Conservation (phyloP, 2,329 filamentous ascomycete genomes). For the Aspergillus fijiensis region DNA sequence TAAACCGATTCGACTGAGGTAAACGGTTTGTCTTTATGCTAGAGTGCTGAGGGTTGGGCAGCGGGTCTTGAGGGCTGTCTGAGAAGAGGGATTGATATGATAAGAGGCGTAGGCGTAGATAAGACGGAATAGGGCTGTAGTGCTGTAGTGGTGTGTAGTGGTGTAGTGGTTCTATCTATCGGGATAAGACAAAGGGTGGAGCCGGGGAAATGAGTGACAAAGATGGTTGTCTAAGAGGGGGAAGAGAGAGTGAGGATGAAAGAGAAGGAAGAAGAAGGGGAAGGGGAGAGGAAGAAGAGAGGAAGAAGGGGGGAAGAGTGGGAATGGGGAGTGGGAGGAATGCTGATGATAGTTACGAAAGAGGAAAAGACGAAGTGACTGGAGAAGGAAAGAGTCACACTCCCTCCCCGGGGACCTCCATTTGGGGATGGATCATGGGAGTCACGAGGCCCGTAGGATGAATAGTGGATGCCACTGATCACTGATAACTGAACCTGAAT, state of each 20-base stretch:
- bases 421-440: constrained; percentile 1
- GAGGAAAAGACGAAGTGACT: no score
- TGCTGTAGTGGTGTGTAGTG: neutral
- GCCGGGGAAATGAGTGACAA: neutral
- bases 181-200: neutral
- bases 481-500: no score
- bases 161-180: neutral
- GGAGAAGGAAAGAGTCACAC: constrained; percentile 16
- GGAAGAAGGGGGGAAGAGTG: neutral
- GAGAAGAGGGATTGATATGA: constrained; percentile 6
- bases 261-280: neutral
- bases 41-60: neutral
- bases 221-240: neutral
- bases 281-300: neutral
- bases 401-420: neutral
- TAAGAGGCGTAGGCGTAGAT: constrained; percentile 4
- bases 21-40: neutral
- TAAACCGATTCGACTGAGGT: neutral
- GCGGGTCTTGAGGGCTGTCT: neutral
- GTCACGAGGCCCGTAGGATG: constrained; percentile 8
- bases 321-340: neutral
- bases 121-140: neutral
- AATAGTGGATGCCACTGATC: no score
- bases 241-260: neutral
- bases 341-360: neutral